These are phyloP conservation scores for Saturnispora bothae DNA, from an alignment of 805 yeast species.

Conservation along the genomic window DNA sequence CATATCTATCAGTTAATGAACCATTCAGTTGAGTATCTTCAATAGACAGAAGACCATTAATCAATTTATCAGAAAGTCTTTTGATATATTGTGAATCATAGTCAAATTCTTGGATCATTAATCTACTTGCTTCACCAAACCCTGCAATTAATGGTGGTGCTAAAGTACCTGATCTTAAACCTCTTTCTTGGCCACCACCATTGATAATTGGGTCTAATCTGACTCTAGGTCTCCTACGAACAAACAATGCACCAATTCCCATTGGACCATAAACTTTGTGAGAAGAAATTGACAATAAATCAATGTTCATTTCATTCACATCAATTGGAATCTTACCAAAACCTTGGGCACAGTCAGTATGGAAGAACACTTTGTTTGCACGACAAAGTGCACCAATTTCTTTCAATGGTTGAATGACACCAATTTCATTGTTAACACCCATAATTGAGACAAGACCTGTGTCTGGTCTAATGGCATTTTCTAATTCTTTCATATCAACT, in stretches of 20 bases:
- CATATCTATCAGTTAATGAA: conserved; percentile 58
- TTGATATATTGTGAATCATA: conserved; percentile 65
- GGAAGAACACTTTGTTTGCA: conserved; percentile 85
- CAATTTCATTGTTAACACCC: conserved; percentile 98
- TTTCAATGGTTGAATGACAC: conserved; percentile 91
- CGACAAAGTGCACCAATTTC: conserved; percentile 88
- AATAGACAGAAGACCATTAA: conserved; percentile 60
- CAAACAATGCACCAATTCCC: conserved; percentile 92
- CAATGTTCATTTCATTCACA: conserved; percentile 88
- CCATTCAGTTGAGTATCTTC: conserved; percentile 92
- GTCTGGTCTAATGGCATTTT: conserved; percentile 77
- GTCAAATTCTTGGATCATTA: conserved; percentile 62
- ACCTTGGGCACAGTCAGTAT: conserved; percentile 96
- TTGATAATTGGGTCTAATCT: conserved; percentile 89
- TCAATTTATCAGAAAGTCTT: conserved; percentile 62
- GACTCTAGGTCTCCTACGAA: conserved; percentile 96
- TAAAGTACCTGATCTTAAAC: conserved; percentile 90
- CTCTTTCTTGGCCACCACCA: conserved; percentile 99
- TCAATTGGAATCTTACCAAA: conserved; percentile 89
- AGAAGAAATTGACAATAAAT: conserved; percentile 84
- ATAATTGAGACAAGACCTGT: conserved; percentile 84
- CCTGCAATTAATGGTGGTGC: conserved; percentile 96
- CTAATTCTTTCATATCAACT: conserved; percentile 65
- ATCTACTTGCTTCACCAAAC: conserved; percentile 93
- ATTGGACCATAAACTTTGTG: conserved; percentile 97